phyloP scores from a whole-genome alignment of 2,329 filamentous ascomycete genomes.

The Botryosphaeria dothidea region DNA sequence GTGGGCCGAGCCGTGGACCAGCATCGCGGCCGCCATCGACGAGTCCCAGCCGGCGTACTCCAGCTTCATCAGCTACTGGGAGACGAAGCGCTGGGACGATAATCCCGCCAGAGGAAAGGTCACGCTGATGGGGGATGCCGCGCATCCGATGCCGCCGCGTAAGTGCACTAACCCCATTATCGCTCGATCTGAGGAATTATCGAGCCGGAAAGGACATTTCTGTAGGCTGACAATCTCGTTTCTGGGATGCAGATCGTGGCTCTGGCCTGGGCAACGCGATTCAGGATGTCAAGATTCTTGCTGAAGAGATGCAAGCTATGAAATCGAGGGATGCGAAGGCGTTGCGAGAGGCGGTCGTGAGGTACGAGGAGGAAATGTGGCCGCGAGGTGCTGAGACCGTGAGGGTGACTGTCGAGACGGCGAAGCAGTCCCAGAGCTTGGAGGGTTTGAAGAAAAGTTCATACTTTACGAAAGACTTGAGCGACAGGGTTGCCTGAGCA shows the following conservation, averaged over 20 bases:
- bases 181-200: background rate
- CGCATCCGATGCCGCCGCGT: conserved; percentile 43
- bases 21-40: conserved; percentile 39
- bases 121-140: conserved; percentile 42
- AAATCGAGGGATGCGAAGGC: background rate
- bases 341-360: conserved; percentile 22
- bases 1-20: conserved; percentile 37
- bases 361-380: conserved; percentile 46
- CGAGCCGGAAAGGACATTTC: background rate
- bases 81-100: conserved; percentile 37
- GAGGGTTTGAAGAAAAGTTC: conserved; percentile 35
- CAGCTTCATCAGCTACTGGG: conserved; percentile 36
- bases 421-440: conserved; percentile 38
- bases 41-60: conserved; percentile 36
- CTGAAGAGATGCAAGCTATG: conserved; percentile 26
- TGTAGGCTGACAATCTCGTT: background rate
- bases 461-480: conserved; percentile 31
- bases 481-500: background rate
- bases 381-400: conserved; percentile 35
- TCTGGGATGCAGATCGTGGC: conserved; percentile 37
- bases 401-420: conserved; percentile 34
- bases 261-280: conserved; percentile 53
- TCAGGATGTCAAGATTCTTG: conserved; percentile 44
- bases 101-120: conserved; percentile 29
- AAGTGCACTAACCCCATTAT: background rate